Evolutionary conservation across 805 yeast genomes (phyloP), one percentile per base, ranked within the genome.

Genomic region (Wickerhamomyces bovis): DNA sequence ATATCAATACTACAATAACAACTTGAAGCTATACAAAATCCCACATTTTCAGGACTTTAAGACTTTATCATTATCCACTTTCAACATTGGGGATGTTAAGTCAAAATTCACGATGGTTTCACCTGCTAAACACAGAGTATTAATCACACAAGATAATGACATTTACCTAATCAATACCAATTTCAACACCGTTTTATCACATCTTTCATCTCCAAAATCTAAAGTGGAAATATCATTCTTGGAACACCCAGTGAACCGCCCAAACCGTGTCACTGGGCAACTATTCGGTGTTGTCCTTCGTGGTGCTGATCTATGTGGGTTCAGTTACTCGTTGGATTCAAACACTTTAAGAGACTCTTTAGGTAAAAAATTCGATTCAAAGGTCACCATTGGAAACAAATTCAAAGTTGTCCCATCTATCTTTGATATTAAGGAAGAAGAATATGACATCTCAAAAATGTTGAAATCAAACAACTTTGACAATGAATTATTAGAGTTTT

Each of bases 341-440:
- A 86, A 87, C 55, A 77, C 76, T 43, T 69, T 87, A 48, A 76
- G 78, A 49, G 89, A 85, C 54, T 78, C 86, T 12, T 61, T 87
- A 25, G 90, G 90, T 23, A 84, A 80, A 57, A 77, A 83, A 35
- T 47, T 36, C 6, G 21, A 51, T 13, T 57, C 56, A 9, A 60
- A 52, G 30, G 42, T 49, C 3, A 52, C 35, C 6, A 18, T 12
- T 5, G 18, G 47, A 9, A 46, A 62, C n/a, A 48, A 56, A 13
- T 41, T 41, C 21, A 52, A 52, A 13, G 40, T 54, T 6, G 60
- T 63, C 16, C 60, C 63, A 22, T 49, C 63, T 22, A 52, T 69
- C 15, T 53, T 68, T 20, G 56, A 58, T 18, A 50, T 59, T 18
- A 52, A 45, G 21, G 44, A 36, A 6, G 49, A 52, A 16, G 43